phyloP scores from a whole-genome alignment of 192 early-diverging fungal genomes.

The Entomortierella lignicola region DNA sequence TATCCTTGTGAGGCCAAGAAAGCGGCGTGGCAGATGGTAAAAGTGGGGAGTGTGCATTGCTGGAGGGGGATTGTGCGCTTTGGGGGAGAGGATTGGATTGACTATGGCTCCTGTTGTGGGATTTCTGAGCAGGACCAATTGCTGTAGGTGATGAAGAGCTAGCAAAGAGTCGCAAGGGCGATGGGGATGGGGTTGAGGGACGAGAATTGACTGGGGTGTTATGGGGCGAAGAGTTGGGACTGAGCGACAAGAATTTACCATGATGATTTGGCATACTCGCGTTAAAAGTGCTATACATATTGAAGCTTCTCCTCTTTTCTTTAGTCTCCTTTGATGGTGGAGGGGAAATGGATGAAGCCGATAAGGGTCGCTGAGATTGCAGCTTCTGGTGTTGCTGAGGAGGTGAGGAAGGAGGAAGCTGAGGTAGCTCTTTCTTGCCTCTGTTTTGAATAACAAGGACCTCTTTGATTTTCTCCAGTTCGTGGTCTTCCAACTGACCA shows the following conservation, averaged over 20 bases:
- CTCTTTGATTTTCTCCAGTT: conserved; percentile 38
- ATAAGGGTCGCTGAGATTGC: conserved; percentile 9
- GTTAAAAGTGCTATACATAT: conserved; percentile 36
- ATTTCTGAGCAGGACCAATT: not conserved
- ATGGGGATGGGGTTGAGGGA: conserved; percentile 36
- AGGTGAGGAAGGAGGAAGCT: conserved; percentile 21
- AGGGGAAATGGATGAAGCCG: conserved; percentile 14
- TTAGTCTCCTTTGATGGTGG: conserved; percentile 1
- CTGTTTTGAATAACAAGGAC: conserved; percentile 50
- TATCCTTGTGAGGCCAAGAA: conserved; percentile 18
- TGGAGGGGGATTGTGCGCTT: conserved; percentile 14
- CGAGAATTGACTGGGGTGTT: conserved; percentile 37
- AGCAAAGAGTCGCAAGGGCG: conserved; percentile 20
- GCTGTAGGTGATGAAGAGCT: conserved; percentile 1
- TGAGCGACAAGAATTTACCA: conserved; percentile 15
- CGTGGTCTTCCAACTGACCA: conserved; percentile 30
- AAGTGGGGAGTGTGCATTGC: conserved; percentile 8
- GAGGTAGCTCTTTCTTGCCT: conserved; percentile 41
- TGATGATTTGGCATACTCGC: conserved; percentile 36
- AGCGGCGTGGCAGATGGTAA: conserved; percentile 28
- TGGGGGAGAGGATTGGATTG: not conserved
- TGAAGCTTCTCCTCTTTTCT: conserved; percentile 27
- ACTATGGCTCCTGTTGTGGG: conserved; percentile 14
- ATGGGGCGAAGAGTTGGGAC: conserved; percentile 30
- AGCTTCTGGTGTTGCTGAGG: not conserved